phyloP scores from a whole-genome alignment of 2,329 filamentous ascomycete genomes.

The Diaporthe sp. region DNA sequence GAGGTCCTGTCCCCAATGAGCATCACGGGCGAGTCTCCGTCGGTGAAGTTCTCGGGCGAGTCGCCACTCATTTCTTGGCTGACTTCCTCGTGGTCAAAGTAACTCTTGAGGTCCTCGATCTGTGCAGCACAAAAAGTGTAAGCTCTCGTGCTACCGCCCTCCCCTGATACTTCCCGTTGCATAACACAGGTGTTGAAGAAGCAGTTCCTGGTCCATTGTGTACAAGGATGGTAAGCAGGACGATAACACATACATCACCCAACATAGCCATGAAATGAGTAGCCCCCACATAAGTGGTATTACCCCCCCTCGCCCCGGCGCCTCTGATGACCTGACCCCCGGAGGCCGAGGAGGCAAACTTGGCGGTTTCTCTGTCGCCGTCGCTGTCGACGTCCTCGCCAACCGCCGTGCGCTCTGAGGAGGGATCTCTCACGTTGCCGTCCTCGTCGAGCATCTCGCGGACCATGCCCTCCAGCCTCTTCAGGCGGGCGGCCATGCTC shows the following conservation, averaged over 20 bases:
- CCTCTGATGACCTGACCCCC: constrained; percentile 60
- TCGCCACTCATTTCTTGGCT: constrained; percentile 50
- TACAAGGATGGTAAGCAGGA: not conserved
- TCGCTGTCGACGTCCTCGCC: constrained; percentile 31
- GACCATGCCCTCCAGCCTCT: constrained; percentile 70
- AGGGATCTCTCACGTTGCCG: constrained; percentile 38
- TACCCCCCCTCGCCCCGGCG: constrained; percentile 48
- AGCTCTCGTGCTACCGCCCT: not conserved
- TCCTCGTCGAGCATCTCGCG: constrained; percentile 65
- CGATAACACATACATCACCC: constrained; percentile 63
- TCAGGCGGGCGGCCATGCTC: constrained; percentile 67
- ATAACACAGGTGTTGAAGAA: too few species aligned
- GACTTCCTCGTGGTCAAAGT: constrained; percentile 65
- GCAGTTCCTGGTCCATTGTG: not conserved
- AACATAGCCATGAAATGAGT: constrained; percentile 73
- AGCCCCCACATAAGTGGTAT: constrained; percentile 67
- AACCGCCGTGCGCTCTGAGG: not conserved
- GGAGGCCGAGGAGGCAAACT: constrained; percentile 17
- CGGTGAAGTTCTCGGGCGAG: constrained; percentile 49
- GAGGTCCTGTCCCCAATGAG: constrained; percentile 57
- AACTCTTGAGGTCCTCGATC: constrained; percentile 72
- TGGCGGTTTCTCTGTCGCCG: constrained; percentile 40
- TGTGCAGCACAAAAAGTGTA: constrained; percentile 45
- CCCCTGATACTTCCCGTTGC: not conserved
- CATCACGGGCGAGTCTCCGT: constrained; percentile 56